Conservation (phyloP, 345 rosid genomes). For the Lepidium didymum region DNA sequence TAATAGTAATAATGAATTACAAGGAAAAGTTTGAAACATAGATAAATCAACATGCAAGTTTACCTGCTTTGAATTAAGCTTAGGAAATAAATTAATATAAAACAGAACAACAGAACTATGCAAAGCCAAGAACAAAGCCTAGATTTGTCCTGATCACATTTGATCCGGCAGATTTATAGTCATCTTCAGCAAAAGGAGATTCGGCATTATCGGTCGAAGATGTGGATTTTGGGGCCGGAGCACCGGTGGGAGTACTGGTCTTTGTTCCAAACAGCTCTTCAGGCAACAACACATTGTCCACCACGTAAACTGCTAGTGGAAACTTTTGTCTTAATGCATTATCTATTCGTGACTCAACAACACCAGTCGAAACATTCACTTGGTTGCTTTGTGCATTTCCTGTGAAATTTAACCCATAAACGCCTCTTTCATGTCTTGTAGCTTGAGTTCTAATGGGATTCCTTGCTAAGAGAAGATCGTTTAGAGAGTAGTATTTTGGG, state of each 20-base stretch:
- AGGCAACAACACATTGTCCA: constrained; percentile 65
- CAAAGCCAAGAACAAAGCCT: constrained; percentile 40
- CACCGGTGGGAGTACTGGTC: constrained; percentile 25
- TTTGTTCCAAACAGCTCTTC: constrained; percentile 33
- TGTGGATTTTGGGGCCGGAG: constrained; percentile 27
- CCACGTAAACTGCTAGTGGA: constrained; percentile 59
- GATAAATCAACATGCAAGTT: background rate
- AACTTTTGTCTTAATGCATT: constrained; percentile 33
- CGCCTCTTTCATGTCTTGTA: constrained; percentile 33
- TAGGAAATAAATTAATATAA: background rate
- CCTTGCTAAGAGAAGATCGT: constrained; percentile 45
- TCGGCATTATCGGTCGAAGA: constrained; percentile 31
- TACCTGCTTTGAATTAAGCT: no score
- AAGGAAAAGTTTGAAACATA: background rate
- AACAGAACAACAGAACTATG: constrained; percentile 12
- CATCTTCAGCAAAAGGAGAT: constrained; percentile 8
- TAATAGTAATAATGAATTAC: no score
- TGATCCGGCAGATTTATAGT: constrained; percentile 17
- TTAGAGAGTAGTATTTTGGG: constrained; percentile 44
- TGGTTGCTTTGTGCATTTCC: constrained; percentile 41
- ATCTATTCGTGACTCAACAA: constrained; percentile 44
- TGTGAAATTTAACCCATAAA: constrained; percentile 50
- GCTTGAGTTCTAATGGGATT: constrained; percentile 66
- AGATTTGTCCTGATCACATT: constrained; percentile 19
- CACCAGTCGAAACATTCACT: constrained; percentile 62